phyloP scores from a whole-genome alignment of 768 basidiomycete species.

The Paxillus ammoniavirescens region DNA sequence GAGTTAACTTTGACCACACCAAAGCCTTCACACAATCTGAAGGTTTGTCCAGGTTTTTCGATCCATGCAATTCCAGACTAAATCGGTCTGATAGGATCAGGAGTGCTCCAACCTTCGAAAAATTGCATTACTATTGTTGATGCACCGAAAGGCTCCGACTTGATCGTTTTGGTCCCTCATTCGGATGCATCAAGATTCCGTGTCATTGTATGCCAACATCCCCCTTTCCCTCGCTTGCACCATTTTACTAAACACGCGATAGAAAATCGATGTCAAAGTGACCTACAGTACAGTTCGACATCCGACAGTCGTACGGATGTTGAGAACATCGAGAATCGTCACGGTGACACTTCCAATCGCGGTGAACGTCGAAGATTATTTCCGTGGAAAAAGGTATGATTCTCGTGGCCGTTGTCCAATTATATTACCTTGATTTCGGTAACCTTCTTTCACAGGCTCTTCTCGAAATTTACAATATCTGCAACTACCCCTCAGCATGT shows the following conservation, averaged over 20 bases:
- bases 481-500: slow-evolving; percentile 76
- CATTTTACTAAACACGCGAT: slow-evolving; percentile 1
- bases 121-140: slow-evolving; percentile 47
- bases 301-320: slow-evolving; percentile 49
- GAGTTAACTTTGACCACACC: slow-evolving; percentile 44
- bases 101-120: slow-evolving; percentile 37
- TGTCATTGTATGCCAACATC: slow-evolving; percentile 49
- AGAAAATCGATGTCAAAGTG: slow-evolving; percentile 70
- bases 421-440: background rate
- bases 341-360: slow-evolving; percentile 77
- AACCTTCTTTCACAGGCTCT: slow-evolving; percentile 50
- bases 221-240: background rate
- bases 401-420: background rate
- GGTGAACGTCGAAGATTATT: slow-evolving; percentile 96
- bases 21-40: slow-evolving; percentile 40
- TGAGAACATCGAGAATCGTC: slow-evolving; percentile 55
- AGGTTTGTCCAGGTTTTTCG: slow-evolving; percentile 24
- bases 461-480: slow-evolving; percentile 90
- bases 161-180: slow-evolving; percentile 62
- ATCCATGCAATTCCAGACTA: slow-evolving; percentile 10
- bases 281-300: slow-evolving; percentile 65
- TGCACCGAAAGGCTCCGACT: slow-evolving; percentile 42
- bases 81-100: slow-evolving; percentile 16
- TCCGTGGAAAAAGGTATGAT: slow-evolving; percentile 75
- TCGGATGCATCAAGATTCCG: slow-evolving; percentile 60